Percentiles rank a stretch among this genome's conserved stretches.
Evolutionary conservation across 495 filamentous ascomycete genomes (phyloP).

Genomic region (Aspergillus mulundensis): DNA sequence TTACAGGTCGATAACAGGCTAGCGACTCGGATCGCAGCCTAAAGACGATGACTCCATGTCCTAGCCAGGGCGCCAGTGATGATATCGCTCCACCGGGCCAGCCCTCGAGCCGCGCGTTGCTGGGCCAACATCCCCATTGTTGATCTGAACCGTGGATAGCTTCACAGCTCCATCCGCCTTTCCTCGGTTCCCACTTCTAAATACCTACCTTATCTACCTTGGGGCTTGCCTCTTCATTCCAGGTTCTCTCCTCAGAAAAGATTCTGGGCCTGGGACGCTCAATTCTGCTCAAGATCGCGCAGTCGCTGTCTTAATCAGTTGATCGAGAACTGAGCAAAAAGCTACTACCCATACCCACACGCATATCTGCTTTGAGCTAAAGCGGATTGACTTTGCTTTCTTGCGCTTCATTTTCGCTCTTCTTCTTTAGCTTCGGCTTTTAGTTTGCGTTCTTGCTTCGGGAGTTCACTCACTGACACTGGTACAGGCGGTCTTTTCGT

Average conservation of each 20-base stretch:
- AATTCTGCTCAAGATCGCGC: neutral
- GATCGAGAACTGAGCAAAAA: slow-evolving; percentile 2
- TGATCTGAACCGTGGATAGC: slow-evolving; percentile 43
- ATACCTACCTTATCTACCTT: slow-evolving; percentile 30
- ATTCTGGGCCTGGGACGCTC: slow-evolving; percentile 7
- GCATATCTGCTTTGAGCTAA: slow-evolving; percentile 3
- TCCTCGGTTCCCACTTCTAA: slow-evolving; percentile 30
- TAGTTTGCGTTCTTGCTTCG: slow-evolving; percentile 20
- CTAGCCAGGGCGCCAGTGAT: slow-evolving; percentile 17
- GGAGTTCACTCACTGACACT: slow-evolving; percentile 40
- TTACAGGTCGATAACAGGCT: slow-evolving; percentile 14
- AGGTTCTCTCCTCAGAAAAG: slow-evolving; percentile 9
- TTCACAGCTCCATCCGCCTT: slow-evolving; percentile 29
- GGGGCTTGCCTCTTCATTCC: slow-evolving; percentile 22
- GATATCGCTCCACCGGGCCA: slow-evolving; percentile 18
- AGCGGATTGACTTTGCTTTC: slow-evolving; percentile 18
- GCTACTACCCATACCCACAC: neutral
- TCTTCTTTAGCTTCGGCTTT: slow-evolving; percentile 10
- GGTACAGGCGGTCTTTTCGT: slow-evolving; percentile 25
- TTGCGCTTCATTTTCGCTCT: slow-evolving; percentile 17
- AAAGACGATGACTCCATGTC: slow-evolving; percentile 13
- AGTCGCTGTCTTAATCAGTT: neutral
- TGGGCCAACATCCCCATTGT: slow-evolving; percentile 43
- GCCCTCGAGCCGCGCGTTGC: slow-evolving; percentile 26
- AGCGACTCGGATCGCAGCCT: slow-evolving; percentile 15